phyloP scores from a whole-genome alignment of 306 rosid species.

The Geum urbanum region DNA sequence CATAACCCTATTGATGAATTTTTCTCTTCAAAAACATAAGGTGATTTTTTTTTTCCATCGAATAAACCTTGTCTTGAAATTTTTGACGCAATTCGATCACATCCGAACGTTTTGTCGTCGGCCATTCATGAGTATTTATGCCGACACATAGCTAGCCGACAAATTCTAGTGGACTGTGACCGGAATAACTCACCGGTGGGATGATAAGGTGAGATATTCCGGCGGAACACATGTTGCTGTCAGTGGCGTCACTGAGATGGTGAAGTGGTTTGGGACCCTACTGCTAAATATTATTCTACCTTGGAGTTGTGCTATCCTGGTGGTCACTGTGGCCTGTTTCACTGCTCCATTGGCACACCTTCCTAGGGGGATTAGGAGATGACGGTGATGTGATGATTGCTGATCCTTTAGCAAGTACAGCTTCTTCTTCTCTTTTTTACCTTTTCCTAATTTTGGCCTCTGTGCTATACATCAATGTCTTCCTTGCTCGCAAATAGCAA shows the following conservation, averaged over 20 bases:
- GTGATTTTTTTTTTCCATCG: not conserved
- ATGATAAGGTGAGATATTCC: not conserved
- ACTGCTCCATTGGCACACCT: constrained; percentile 34
- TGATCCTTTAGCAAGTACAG: not conserved
- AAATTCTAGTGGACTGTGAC: not conserved
- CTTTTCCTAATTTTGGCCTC: not conserved
- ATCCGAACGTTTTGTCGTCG: not conserved
- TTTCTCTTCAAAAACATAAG: not conserved
- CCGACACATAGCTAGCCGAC: not conserved
- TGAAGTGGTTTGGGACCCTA: constrained; percentile 15
- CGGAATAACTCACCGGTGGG: constrained; percentile 6
- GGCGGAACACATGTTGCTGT: constrained; percentile 9
- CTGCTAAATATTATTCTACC: constrained; percentile 12
- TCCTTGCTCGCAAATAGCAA: constrained; percentile 31
- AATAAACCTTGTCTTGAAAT: not conserved
- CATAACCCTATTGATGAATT: not conserved
- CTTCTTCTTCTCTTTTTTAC: not conserved
- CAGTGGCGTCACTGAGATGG: not conserved
- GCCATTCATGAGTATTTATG: not conserved
- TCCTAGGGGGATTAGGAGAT: constrained; percentile 43
- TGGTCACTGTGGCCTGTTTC: constrained; percentile 6
- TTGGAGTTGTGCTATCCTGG: constrained; percentile 3
- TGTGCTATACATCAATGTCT: not conserved
- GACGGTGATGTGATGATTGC: constrained; percentile 31
- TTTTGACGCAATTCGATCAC: not conserved